These are phyloP conservation scores for Mortierella sp. DNA, from an alignment of 371 early-diverging fungal genomes.

Conservation along the genomic window DNA sequence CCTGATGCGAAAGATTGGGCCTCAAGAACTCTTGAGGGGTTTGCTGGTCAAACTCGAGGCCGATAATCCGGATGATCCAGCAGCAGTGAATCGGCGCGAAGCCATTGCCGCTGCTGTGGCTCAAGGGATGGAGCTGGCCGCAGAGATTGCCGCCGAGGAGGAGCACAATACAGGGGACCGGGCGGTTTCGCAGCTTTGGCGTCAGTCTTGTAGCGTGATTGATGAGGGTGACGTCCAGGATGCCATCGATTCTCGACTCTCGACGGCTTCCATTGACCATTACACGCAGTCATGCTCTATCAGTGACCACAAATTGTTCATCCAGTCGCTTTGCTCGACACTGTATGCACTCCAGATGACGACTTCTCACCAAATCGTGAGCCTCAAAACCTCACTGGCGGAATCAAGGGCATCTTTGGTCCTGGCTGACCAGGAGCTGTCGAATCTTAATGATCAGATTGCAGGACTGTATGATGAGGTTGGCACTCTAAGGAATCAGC, in stretches of 20 bases:
- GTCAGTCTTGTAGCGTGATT: conserved; percentile 50
- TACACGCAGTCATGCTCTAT: conserved; percentile 53
- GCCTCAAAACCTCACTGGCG: conserved; percentile 56
- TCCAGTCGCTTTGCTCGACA: conserved; percentile 66
- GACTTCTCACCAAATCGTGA: conserved; percentile 56
- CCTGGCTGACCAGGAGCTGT: conserved; percentile 62
- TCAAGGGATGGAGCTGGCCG: conserved; percentile 61
- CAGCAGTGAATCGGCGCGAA: conserved; percentile 27
- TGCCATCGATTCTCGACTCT: conserved; percentile 42
- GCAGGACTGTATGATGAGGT: conserved; percentile 66
- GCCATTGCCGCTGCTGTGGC: conserved; percentile 45
- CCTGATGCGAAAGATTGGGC: conserved; percentile 60
- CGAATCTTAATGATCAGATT: conserved; percentile 62
- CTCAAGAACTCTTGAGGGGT: conserved; percentile 64
- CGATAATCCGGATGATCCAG: conserved; percentile 33
- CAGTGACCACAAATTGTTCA: conserved; percentile 50
- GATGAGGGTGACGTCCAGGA: conserved; percentile 52
- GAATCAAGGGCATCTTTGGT: conserved; percentile 60
- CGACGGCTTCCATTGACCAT: conserved; percentile 48
- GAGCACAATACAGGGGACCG: conserved; percentile 19
- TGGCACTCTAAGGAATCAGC: conserved; percentile 65
- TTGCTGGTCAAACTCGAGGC: conserved; percentile 66
- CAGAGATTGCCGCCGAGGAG: conserved; percentile 50
- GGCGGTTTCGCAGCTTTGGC: conserved; percentile 40
- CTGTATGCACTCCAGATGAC: conserved; percentile 68